phyloP scores from a whole-genome alignment of 2,329 filamentous ascomycete genomes.

The Sarocladium oryzae region DNA sequence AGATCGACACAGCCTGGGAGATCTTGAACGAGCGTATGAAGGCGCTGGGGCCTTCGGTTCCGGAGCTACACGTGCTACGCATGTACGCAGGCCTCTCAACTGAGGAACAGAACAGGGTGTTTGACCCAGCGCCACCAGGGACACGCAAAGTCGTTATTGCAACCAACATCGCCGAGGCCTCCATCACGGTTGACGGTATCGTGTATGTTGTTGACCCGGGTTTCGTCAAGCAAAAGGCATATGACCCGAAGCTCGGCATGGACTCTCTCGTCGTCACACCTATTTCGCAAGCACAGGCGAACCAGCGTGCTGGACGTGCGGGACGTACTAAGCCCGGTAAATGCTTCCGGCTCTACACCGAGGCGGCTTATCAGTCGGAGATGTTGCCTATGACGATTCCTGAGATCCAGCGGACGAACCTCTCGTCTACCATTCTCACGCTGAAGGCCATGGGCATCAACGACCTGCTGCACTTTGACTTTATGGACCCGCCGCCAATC shows the following conservation, averaged over 20 bases:
- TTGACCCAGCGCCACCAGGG: conserved; percentile 83
- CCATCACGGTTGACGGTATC: conserved; percentile 95
- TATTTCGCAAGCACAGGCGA: conserved; percentile 93
- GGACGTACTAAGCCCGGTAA: conserved; percentile 94
- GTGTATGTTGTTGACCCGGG: conserved; percentile 97
- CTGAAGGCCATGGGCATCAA: conserved; percentile 99
- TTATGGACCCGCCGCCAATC: conserved; percentile 96
- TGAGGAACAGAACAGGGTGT: conserved; percentile 91
- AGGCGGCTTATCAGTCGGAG: conserved; percentile 90
- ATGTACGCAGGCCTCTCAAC: conserved; percentile 93
- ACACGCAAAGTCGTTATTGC: conserved; percentile 92
- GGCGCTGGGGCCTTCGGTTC: conserved; percentile 80
- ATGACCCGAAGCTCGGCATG: conserved; percentile 96
- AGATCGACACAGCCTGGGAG: conserved; percentile 93
- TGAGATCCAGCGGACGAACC: conserved; percentile 91
- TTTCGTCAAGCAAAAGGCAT: conserved; percentile 96
- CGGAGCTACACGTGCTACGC: conserved; percentile 85
- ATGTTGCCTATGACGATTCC: conserved; percentile 96
- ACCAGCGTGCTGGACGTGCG: conserved; percentile 86
- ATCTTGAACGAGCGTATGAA: conserved; percentile 96
- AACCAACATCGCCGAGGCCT: conserved; percentile 97
- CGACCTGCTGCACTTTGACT: conserved; percentile 93
- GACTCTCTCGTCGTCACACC: conserved; percentile 93
- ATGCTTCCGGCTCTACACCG: conserved; percentile 91
- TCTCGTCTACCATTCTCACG: conserved; percentile 91